A percentile compares a stretch with the other conserved stretches of the same genome.
phyloP scores from a whole-genome alignment of 1,284 basidiomycete genomes.

The Ceratobasidium sp. region DNA sequence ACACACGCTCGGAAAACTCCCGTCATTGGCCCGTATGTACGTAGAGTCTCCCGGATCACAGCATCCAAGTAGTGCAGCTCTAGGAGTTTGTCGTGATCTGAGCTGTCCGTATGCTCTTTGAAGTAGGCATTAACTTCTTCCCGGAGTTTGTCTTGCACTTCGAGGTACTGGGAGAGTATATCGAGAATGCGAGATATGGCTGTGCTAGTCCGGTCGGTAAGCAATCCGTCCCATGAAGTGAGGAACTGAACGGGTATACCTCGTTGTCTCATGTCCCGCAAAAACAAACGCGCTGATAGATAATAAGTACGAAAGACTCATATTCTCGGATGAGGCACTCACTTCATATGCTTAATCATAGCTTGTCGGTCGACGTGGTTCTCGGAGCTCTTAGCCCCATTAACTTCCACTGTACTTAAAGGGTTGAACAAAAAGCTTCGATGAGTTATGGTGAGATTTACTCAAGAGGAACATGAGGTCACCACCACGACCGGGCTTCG shows the following conservation, averaged over 20 bases:
- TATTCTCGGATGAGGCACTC: slow-evolving; percentile 47
- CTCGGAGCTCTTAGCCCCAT: slow-evolving; percentile 56
- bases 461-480: slow-evolving; percentile 67
- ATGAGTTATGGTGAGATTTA: too few relatives aligned
- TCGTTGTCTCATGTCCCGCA: slow-evolving; percentile 52
- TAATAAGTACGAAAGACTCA: not conserved
- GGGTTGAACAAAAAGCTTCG: too few relatives aligned
- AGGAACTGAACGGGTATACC: not conserved
- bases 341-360: slow-evolving; percentile 66
- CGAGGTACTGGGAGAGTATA: slow-evolving; percentile 68
- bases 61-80: slow-evolving; percentile 69
- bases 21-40: slow-evolving; percentile 75
- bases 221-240: not conserved
- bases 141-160: slow-evolving; percentile 70
- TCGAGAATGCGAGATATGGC: slow-evolving; percentile 81
- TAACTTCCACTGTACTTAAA: slow-evolving; percentile 58
- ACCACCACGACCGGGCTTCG: slow-evolving; percentile 56
- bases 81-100: slow-evolving; percentile 55
- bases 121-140: slow-evolving; percentile 63
- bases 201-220: slow-evolving; percentile 56
- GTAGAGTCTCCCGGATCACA: slow-evolving; percentile 76
- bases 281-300: slow-evolving; percentile 22
- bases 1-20: slow-evolving; percentile 70
- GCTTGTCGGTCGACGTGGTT: slow-evolving; percentile 60
- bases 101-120: slow-evolving; percentile 51